Base-by-base conservation (phyloP, 192 early-diverging fungal species). In the Piromyces sp. region DNA sequence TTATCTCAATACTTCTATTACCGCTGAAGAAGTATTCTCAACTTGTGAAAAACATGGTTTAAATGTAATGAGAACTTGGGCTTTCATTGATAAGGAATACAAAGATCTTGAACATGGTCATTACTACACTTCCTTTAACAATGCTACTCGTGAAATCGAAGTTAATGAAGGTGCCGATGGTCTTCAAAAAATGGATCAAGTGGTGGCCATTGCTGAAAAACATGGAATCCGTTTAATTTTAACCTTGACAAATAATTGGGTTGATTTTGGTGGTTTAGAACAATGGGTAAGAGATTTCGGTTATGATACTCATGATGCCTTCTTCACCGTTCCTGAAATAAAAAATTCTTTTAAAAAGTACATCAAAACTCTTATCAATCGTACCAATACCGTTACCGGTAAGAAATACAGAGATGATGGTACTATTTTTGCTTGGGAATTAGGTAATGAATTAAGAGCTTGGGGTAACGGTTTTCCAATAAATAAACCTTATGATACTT, bases 401-500 rank as follows among this genome's bases (percentile, higher is more conserved):
- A 80, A 84, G 22, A 11, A 80, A 14, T 93, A 93, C 82, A 80
- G 81, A 1, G 83, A 90, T 26, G 92, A 93, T 82, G 88, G 92
- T 22, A 81, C 82, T 19, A 90, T 93, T 30, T 87, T 92, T 82
- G 88, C 90, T 7, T 93, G 92, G 91, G 91, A 93, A 85, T 86
- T 93, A 79, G 89, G 88, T 82, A 93, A 93, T 86, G 92, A 93
- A 84, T 92, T 92, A 13, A 33, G 86, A 15, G 85, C 84, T 80
- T 36, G 33, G 33, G 33, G 5, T 79, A 11, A n/a, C n/a, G n/a
- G n/a, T n/a, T n/a, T n/a, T n/a, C n/a, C n/a, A n/a, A n/a, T n/a
- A n/a, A n/a, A n/a, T n/a, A n/a, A n/a, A n/a, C 7, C 29, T 4
- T 78, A 31, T 42, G 80, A 79, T 13, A 81, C 84, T 37, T 13